Percentiles rank a stretch among this genome's conserved stretches.
Evolutionary conservation across 1,284 basidiomycete species (phyloP).

Genomic region (Blastosporella zonata): DNA sequence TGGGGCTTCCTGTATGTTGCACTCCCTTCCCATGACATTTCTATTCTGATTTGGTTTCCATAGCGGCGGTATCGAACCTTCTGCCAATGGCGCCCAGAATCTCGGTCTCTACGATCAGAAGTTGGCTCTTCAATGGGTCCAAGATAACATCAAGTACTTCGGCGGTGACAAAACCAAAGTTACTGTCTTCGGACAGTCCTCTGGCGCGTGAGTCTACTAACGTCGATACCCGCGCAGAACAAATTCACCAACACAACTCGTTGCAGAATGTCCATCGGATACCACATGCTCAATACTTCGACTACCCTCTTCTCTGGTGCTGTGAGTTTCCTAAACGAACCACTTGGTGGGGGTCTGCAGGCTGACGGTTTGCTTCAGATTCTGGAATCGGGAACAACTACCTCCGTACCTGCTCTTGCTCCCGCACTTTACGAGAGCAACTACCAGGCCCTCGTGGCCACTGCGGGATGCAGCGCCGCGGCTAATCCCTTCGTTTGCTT

Average conservation of each 20-base stretch:
- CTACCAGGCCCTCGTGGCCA: conserved; percentile 20
- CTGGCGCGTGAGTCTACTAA: conserved; percentile 17
- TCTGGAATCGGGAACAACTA: conserved; percentile 21
- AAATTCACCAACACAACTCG: neutral
- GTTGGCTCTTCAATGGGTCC: conserved; percentile 35
- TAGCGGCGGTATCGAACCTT: conserved; percentile 30
- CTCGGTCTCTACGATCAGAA: conserved; percentile 37
- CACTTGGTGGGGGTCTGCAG: neutral
- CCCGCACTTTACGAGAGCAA: conserved; percentile 18
- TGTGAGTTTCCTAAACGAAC: conserved; percentile 8
- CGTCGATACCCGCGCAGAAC: neutral
- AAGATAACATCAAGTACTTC: conserved; percentile 34
- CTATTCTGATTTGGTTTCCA: neutral
- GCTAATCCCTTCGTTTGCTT: conserved; percentile 22
- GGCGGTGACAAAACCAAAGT: conserved; percentile 34
- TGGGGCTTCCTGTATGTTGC: conserved; percentile 20
- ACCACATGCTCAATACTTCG: conserved; percentile 18
- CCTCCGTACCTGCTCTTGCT: conserved; percentile 20
- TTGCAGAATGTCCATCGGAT: conserved; percentile 21
- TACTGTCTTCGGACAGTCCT: conserved; percentile 21
- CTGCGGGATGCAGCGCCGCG: conserved; percentile 17
- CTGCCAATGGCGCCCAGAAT: conserved; percentile 29
- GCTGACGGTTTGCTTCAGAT: conserved; percentile 8
- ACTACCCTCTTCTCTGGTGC: conserved; percentile 17
- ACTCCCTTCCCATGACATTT: neutral